Conservation (phyloP, 1,284 basidiomycete species). For the Abortiporus biennis region DNA sequence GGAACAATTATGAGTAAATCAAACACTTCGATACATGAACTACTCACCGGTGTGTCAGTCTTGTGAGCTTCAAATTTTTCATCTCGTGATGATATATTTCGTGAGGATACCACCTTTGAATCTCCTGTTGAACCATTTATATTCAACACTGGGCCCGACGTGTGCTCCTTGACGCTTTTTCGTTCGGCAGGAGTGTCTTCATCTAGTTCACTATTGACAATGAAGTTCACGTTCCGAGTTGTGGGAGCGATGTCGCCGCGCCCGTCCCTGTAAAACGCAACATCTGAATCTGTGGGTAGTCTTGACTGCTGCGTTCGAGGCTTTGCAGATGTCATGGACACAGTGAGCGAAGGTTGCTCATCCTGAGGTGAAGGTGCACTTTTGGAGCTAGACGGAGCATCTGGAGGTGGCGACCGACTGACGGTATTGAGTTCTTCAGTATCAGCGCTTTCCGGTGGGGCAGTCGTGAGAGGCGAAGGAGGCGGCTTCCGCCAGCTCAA, state of each 20-base stretch:
- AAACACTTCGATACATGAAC: background rate
- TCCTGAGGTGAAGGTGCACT: conserved; percentile 15
- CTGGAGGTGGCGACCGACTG: conserved; percentile 58
- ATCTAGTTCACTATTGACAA: conserved; percentile 71
- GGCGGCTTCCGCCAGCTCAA: conserved; percentile 47
- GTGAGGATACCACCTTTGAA: no score
- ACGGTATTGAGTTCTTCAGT: conserved; percentile 36
- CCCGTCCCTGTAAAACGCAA: conserved; percentile 66
- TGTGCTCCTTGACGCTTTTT: no score
- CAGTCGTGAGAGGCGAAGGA: conserved; percentile 12
- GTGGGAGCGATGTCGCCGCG: conserved; percentile 33
- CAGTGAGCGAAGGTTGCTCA: conserved; percentile 21
- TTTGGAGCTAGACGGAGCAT: conserved; percentile 19
- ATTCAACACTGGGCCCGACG: no score
- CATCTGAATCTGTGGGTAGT: conserved; percentile 60
- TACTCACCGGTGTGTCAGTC: conserved; percentile 6
- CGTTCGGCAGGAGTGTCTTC: no score
- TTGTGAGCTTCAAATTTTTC: conserved; percentile 6
- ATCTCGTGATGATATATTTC: no score
- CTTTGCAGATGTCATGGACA: conserved; percentile 12
- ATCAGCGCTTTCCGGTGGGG: conserved; percentile 8
- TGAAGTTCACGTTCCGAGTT: conserved; percentile 55
- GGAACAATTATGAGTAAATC: background rate
- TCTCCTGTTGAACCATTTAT: no score
- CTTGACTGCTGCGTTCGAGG: conserved; percentile 42